Percentiles rank a stretch among this genome's conserved stretches.
Conservation (phyloP, 352 stramenopile species). For the Phytophthora foliorum region DNA sequence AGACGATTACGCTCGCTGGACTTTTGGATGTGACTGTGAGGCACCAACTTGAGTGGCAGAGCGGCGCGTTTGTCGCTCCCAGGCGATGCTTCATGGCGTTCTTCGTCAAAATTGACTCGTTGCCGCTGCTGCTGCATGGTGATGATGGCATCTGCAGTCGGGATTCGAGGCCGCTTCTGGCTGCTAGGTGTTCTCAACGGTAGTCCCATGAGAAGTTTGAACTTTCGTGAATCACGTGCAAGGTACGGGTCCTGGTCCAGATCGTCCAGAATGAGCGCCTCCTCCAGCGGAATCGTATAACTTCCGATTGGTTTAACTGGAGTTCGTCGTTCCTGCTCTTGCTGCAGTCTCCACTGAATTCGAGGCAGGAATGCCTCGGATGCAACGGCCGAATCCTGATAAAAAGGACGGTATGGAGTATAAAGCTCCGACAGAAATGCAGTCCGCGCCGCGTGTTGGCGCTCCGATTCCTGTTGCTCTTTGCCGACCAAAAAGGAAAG, state of each 20-base stretch:
- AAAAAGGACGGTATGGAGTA: slow-evolving; percentile 66
- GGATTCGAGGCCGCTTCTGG: slow-evolving; percentile 44
- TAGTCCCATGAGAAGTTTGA: slow-evolving; percentile 63
- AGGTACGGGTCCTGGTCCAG: slow-evolving; percentile 62
- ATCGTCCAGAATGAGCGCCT: slow-evolving; percentile 54
- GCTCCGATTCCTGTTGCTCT: slow-evolving; percentile 41
- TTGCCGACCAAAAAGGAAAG: slow-evolving; percentile 42
- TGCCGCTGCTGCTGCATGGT: slow-evolving; percentile 42
- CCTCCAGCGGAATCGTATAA: slow-evolving; percentile 52
- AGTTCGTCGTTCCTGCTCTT: slow-evolving; percentile 36
- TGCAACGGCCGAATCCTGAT: slow-evolving; percentile 41
- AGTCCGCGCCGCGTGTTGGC: slow-evolving; percentile 33
- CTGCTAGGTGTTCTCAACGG: slow-evolving; percentile 42
- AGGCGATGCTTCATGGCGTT: slow-evolving; percentile 29
- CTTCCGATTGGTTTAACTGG: slow-evolving; percentile 17
- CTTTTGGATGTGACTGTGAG: slow-evolving; percentile 19
- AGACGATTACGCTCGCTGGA: slow-evolving; percentile 19
- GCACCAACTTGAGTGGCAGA: slow-evolving; percentile 10
- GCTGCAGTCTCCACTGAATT: slow-evolving; percentile 49
- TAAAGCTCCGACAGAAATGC: slow-evolving; percentile 64
- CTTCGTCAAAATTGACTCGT: slow-evolving; percentile 32
- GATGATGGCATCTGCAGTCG: slow-evolving; percentile 53
- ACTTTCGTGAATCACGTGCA: slow-evolving; percentile 62
- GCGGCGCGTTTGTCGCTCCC: slow-evolving; percentile 6
- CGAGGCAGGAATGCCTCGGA: slow-evolving; percentile 64